A percentile compares a stretch with the other conserved stretches of the same genome.
These are phyloP conservation scores for Casaregolazyma suthepensis DNA, from an alignment of 1,139 yeast species.

Conservation along the genomic window DNA sequence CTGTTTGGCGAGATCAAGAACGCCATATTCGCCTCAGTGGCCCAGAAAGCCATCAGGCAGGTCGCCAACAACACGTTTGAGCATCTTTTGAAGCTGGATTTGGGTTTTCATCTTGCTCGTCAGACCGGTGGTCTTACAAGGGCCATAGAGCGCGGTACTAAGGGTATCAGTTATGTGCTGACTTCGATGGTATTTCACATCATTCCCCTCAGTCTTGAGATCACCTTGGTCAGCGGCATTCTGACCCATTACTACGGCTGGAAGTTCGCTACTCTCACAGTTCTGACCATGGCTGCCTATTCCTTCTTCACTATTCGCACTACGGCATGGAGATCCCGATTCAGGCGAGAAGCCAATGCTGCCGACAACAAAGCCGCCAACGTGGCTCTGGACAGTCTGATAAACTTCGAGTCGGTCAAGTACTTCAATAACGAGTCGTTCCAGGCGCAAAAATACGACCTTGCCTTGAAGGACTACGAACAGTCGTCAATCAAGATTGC, in stretches of 20 bases:
- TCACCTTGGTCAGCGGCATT: conserved; percentile 87
- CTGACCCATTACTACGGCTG: conserved; percentile 87
- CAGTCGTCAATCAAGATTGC: conserved; percentile 83
- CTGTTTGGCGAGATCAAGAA: conserved; percentile 89
- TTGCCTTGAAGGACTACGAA: conserved; percentile 70
- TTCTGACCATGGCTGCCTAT: conserved; percentile 81
- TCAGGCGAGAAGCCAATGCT: conserved; percentile 82
- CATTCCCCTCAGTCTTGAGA: conserved; percentile 87
- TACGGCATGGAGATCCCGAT: conserved; percentile 93
- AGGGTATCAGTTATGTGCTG: conserved; percentile 88
- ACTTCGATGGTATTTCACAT: conserved; percentile 97
- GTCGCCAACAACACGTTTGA: conserved; percentile 85
- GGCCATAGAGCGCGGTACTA: conserved; percentile 96
- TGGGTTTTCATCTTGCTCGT: conserved; percentile 81
- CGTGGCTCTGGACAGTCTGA: conserved; percentile 88
- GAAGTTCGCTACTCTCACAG: conserved; percentile 82
- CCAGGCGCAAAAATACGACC: conserved; percentile 75
- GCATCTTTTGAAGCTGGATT: conserved; percentile 76
- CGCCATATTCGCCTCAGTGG: conserved; percentile 92
- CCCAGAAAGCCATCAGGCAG: conserved; percentile 86
- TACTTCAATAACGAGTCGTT: conserved; percentile 83
- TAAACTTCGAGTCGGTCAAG: conserved; percentile 91
- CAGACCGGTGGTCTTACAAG: conserved; percentile 96
- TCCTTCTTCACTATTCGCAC: conserved; percentile 83
- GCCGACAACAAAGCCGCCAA: conserved; percentile 96